phyloP scores from a whole-genome alignment of 345 rosid genomes.

The Acer saccharum region DNA sequence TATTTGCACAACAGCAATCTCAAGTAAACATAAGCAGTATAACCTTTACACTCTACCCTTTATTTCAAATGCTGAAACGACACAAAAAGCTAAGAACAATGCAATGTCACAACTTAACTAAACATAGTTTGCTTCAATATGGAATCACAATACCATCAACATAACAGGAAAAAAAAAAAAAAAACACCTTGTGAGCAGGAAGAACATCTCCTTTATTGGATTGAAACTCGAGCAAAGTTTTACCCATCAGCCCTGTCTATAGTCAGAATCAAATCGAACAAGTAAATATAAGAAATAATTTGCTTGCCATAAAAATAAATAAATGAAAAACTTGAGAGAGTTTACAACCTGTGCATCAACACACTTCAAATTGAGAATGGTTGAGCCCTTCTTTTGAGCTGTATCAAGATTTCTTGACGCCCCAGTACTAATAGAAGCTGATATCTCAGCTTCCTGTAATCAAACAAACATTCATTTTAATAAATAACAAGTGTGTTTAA shows the following conservation, averaged over 20 bases:
- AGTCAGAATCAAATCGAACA: constrained; percentile 1
- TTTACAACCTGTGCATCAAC: constrained; percentile 57
- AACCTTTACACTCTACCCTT: background rate
- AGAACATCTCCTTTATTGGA: constrained; percentile 93
- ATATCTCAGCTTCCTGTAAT: constrained; percentile 56
- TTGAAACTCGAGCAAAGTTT: constrained; percentile 84
- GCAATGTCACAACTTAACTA: background rate
- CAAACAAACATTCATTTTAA: background rate
- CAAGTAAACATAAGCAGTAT: background rate
- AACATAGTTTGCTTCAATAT: background rate
- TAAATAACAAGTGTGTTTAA: background rate
- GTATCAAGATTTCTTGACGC: constrained; percentile 46
- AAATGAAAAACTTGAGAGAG: background rate
- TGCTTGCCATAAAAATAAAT: background rate
- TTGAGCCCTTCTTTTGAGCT: constrained; percentile 53
- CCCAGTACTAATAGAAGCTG: constrained; percentile 55
- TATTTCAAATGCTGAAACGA: background rate
- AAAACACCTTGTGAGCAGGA: constrained; percentile 83
- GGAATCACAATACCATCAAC: background rate
- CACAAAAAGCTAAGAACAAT: background rate
- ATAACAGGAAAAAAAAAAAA: background rate
- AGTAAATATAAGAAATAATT: background rate
- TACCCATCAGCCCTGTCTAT: constrained; percentile 64
- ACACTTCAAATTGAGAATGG: constrained; percentile 57
- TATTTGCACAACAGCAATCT: background rate